These are phyloP conservation scores for Lycium ferocissimum DNA, from an alignment of 257 asterid genomes.

Conservation along the genomic window DNA sequence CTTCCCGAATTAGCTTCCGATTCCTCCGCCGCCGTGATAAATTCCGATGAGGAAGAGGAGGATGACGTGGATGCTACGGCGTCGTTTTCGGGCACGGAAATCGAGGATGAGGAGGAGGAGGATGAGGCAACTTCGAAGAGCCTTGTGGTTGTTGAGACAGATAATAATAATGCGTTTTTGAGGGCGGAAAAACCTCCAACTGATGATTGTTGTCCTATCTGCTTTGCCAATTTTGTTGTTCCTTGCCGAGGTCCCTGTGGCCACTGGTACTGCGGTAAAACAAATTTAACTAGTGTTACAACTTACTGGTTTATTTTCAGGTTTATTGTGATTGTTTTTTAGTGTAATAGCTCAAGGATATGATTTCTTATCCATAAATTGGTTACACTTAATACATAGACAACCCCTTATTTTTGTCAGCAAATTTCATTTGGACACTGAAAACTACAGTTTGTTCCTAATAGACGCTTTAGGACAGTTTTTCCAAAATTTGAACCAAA, in stretches of 20 bases:
- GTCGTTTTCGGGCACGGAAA: conserved; percentile 31
- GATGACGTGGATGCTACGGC: conserved; percentile 29
- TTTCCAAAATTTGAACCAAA: no score
- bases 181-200: conserved; percentile 59
- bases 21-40: neutral
- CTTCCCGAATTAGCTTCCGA: conserved; percentile 1
- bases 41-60: conserved; percentile 31
- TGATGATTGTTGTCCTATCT: conserved; percentile 84
- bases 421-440: no score
- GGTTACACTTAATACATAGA: no score
- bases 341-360: neutral
- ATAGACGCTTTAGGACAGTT: no score
- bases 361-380: neutral
- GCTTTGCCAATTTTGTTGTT: conserved; percentile 59
- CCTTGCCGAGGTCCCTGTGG: conserved; percentile 81
- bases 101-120: conserved; percentile 31
- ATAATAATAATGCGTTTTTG: conserved; percentile 22
- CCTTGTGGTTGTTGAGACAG: conserved; percentile 34
- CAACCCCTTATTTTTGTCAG: no score
- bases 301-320: neutral
- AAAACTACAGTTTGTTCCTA: no score
- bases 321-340: neutral
- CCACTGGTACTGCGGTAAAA: conserved; percentile 83
- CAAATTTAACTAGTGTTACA: neutral
- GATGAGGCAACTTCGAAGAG: conserved; percentile 1